Evolutionary conservation across 768 basidiomycete genomes (phyloP).

Genomic region (Favolaschia claudopus): DNA sequence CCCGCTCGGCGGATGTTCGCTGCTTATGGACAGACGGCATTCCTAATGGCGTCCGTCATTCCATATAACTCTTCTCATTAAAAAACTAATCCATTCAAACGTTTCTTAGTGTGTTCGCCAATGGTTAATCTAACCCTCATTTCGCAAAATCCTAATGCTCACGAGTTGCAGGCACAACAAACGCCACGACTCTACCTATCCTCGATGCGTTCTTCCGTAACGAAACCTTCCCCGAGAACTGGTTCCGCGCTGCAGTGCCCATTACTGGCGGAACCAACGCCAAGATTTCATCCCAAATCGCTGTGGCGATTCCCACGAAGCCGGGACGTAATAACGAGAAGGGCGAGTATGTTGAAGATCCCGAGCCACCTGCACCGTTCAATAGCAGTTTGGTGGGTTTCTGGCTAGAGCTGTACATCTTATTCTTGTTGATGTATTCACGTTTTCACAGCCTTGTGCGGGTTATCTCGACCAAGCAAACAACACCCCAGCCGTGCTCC

Average conservation of each 20-base stretch:
- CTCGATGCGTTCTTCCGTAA: constrained; percentile 19
- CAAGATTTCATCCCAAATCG: background rate
- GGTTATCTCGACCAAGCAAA: background rate
- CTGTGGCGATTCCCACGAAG: constrained; percentile 1
- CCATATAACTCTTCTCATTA: background rate
- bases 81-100: background rate
- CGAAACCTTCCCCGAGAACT: constrained; percentile 19
- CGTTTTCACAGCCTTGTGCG: no score
- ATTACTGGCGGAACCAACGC: background rate
- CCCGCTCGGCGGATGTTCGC: no score
- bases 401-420: background rate
- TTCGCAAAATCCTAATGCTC: background rate
- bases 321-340: constrained; percentile 16
- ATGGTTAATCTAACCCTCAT: constrained; percentile 13
- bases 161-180: constrained; percentile 18
- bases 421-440: background rate
- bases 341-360: constrained; percentile 13
- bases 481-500: background rate
- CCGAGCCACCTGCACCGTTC: constrained; percentile 15
- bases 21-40: background rate
- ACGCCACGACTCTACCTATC: constrained; percentile 13
- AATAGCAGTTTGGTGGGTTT: constrained; percentile 8
- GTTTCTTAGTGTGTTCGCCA: constrained; percentile 12
- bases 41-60: background rate
- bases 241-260: constrained; percentile 16